Percentiles rank a stretch among this genome's conserved stretches.
Evolutionary conservation across 2,329 filamentous ascomycete species (phyloP).

Genomic region (Parastagonospora avenae): DNA sequence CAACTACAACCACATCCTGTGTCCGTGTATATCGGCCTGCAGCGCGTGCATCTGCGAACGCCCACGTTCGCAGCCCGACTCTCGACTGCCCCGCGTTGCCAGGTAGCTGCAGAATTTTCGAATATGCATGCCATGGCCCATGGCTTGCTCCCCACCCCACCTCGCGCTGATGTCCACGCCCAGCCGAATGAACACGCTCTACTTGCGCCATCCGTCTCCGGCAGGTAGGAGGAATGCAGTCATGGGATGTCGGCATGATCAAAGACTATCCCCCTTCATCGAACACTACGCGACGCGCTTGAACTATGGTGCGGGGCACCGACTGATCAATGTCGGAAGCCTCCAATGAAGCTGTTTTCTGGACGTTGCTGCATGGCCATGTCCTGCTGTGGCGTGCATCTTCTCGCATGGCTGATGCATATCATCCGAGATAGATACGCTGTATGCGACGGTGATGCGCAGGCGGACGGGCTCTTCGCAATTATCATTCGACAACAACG

Average conservation of each 20-base stretch:
- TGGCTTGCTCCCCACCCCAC: constrained; percentile 31
- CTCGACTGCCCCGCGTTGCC: not conserved
- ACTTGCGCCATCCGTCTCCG: constrained; percentile 22
- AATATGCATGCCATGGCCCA: constrained; percentile 28
- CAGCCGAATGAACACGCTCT: constrained; percentile 15
- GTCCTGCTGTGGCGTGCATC: too few relatives aligned
- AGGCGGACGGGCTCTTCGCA: not conserved
- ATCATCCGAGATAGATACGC: too few relatives aligned
- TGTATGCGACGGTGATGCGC: not conserved
- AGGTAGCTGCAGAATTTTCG: constrained; percentile 22
- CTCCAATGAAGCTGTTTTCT: too few relatives aligned
- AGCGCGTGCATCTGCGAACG: constrained; percentile 24
- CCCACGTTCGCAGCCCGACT: constrained; percentile 23
- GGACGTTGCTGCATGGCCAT: too few relatives aligned
- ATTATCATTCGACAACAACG: not conserved
- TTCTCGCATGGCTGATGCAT: too few relatives aligned
- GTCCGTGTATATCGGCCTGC: constrained; percentile 1
- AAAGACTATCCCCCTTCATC: too few relatives aligned
- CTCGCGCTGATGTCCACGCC: constrained; percentile 15
- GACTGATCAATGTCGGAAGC: too few relatives aligned
- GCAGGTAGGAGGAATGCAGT: constrained; percentile 21
- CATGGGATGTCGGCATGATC: constrained; percentile 3
- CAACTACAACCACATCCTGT: too few relatives aligned
- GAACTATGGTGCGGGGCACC: too few relatives aligned
- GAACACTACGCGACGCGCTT: too few relatives aligned